Conservation (phyloP, 2,329 filamentous ascomycete species). For the Colletotrichum eleusines region DNA sequence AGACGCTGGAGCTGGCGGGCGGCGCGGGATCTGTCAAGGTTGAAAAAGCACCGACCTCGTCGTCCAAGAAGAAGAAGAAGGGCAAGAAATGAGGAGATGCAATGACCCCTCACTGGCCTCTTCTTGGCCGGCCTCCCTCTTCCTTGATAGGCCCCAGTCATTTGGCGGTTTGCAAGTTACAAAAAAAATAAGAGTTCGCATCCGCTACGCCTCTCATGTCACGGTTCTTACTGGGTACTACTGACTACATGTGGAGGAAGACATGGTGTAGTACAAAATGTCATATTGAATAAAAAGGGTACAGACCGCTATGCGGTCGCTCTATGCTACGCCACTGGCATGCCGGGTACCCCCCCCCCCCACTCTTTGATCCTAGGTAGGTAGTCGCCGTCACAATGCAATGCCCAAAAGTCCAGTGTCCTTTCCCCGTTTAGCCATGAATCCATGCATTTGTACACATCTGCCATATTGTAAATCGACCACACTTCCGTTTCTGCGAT, state of each 20-base stretch:
- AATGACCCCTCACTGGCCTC: neutral
- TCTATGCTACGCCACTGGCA: slow-evolving; percentile 13
- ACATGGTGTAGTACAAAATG: slow-evolving; percentile 8
- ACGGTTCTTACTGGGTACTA: neutral
- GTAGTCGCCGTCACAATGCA: slow-evolving; percentile 31
- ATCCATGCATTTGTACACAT: slow-evolving; percentile 31
- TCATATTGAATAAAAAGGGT: neutral
- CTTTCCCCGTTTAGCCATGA: slow-evolving; percentile 32
- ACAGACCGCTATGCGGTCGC: slow-evolving; percentile 9
- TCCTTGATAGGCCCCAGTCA: neutral
- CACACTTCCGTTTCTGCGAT: neutral
- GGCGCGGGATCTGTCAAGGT: slow-evolving; percentile 74
- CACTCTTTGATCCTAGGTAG: slow-evolving; percentile 12
- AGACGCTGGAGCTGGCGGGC: slow-evolving; percentile 72
- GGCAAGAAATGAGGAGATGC: slow-evolving; percentile 61
- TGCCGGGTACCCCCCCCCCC: neutral
- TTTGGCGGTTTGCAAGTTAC: neutral
- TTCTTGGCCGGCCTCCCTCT: neutral
- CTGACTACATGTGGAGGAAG: neutral
- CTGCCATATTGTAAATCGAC: slow-evolving; percentile 21
- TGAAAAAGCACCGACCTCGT: slow-evolving; percentile 65
- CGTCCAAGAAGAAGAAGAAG: slow-evolving; percentile 63
- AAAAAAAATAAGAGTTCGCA: slow-evolving; percentile 11
- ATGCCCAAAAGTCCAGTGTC: slow-evolving; percentile 34
- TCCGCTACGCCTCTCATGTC: neutral